These are phyloP conservation scores for Vairimorpha ceranae DNA, from an alignment of 371 early-diverging fungal genomes.

Conservation along the genomic window DNA sequence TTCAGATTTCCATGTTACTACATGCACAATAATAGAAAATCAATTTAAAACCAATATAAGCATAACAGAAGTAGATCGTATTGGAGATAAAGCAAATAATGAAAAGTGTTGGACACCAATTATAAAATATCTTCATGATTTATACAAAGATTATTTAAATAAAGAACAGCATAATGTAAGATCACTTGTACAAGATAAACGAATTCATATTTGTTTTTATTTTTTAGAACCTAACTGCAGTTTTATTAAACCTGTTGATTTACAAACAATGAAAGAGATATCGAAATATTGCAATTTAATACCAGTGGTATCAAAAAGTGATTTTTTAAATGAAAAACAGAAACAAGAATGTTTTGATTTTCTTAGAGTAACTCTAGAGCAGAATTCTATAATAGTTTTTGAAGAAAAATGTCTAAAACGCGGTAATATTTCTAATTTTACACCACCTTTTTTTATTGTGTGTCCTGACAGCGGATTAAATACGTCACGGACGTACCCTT, in stretches of 20 bases:
- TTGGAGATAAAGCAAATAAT: conserved; percentile 56
- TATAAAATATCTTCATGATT: conserved; percentile 39
- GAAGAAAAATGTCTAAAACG: conserved; percentile 32
- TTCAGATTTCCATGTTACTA: conserved; percentile 33
- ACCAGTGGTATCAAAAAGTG: conserved; percentile 59
- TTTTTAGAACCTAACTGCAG: conserved; percentile 44
- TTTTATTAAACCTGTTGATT: conserved; percentile 46
- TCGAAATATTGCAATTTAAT: conserved; percentile 56
- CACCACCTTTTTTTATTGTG: conserved; percentile 19
- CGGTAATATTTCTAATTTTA: conserved; percentile 35
- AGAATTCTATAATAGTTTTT: conserved; percentile 36
- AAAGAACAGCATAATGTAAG: conserved; percentile 51
- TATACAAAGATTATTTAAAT: conserved; percentile 48
- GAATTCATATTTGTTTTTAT: conserved; percentile 60
- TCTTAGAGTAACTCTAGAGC: conserved; percentile 38
- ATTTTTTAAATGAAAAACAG: conserved; percentile 46
- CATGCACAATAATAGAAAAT: conserved; percentile 35
- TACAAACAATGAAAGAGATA: conserved; percentile 55
- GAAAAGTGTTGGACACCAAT: conserved; percentile 41
- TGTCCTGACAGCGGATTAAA: not conserved
- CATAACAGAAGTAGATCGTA: conserved; percentile 52
- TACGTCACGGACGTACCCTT: conserved; percentile 43
- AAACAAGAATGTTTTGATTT: conserved; percentile 17
- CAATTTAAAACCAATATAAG: conserved; percentile 49
- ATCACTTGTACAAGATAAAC: conserved; percentile 43